Evolutionary conservation across 1,139 yeast genomes (phyloP).

Genomic region (Candida albicans): DNA sequence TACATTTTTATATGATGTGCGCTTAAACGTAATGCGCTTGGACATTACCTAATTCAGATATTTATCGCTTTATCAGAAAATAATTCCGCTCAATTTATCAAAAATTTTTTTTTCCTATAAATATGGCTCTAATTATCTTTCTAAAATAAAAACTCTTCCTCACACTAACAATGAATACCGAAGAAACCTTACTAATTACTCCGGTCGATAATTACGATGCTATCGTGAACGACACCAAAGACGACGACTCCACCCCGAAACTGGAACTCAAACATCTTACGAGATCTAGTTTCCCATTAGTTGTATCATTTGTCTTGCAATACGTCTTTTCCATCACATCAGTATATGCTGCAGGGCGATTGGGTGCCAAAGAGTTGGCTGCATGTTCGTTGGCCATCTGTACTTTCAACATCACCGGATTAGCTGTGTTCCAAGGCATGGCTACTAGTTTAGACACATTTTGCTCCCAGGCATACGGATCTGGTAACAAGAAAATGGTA

Average conservation of each 20-base stretch:
- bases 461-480: constrained; percentile 54
- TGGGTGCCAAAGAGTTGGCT: constrained; percentile 48
- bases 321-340: constrained; percentile 50
- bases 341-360: constrained; percentile 48
- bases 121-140: neutral
- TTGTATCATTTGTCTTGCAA: constrained; percentile 51
- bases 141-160: neutral
- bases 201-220: constrained; percentile 23
- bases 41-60: no score
- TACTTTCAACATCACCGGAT: constrained; percentile 48
- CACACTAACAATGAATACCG: constrained; percentile 25
- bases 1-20: constrained; percentile 4
- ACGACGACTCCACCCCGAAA: constrained; percentile 8
- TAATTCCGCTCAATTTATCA: constrained; percentile 1
- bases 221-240: constrained; percentile 11
- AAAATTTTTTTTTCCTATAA: neutral
- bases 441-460: constrained; percentile 55
- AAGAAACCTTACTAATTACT: constrained; percentile 33
- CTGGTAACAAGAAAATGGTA: constrained; percentile 33
- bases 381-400: constrained; percentile 51
- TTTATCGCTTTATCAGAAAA: neutral
- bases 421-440: constrained; percentile 53
- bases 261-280: constrained; percentile 32
- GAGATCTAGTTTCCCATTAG: constrained; percentile 43
- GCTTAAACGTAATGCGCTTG: no score